phyloP scores from a whole-genome alignment of 2,329 filamentous ascomycete genomes.

The Ceratocystis albifundus region DNA sequence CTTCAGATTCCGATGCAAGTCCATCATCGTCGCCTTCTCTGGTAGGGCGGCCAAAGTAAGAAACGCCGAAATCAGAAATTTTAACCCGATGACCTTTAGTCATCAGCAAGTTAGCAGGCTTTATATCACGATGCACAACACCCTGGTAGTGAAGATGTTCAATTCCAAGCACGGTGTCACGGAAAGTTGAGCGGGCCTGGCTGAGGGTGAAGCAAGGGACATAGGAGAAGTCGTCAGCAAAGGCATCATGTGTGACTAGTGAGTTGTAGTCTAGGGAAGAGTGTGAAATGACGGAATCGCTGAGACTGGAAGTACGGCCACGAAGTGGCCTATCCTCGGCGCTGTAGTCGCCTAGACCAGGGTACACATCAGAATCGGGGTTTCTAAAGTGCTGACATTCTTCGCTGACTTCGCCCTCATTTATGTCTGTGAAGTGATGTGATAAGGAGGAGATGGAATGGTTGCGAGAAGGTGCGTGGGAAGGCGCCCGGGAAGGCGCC shows the following conservation, averaged over 20 bases:
- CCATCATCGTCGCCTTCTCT: conserved; percentile 71
- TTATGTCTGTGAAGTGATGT: conserved; percentile 12
- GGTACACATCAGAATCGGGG: neutral
- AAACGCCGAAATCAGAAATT: conserved; percentile 97
- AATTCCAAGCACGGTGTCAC: conserved; percentile 83
- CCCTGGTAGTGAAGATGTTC: conserved; percentile 88
- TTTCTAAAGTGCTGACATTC: conserved; percentile 7
- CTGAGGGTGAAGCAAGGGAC: conserved; percentile 85
- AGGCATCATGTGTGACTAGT: conserved; percentile 46
- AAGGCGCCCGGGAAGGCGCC: conserved; percentile 37
- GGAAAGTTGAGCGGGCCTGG: conserved; percentile 71
- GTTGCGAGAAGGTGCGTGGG: conserved; percentile 31
- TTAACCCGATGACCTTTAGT: conserved; percentile 79
- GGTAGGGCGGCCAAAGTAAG: conserved; percentile 83
- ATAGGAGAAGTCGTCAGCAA: conserved; percentile 81
- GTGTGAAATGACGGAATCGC: conserved; percentile 62
- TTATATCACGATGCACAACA: conserved; percentile 75
- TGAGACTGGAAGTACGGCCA: conserved; percentile 66
- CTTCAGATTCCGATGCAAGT: conserved; percentile 65
- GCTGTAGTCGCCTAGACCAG: neutral
- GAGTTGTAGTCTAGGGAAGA: conserved; percentile 51
- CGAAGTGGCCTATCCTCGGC: conserved; percentile 47
- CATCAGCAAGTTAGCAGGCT: conserved; percentile 81
- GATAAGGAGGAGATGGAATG: conserved; percentile 36
- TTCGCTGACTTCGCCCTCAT: conserved; percentile 2